Percentiles rank a stretch among this genome's conserved stretches.
These are phyloP conservation scores for Botryosphaeria dothidea DNA, from an alignment of 2,329 filamentous ascomycete genomes.

Conservation along the genomic window DNA sequence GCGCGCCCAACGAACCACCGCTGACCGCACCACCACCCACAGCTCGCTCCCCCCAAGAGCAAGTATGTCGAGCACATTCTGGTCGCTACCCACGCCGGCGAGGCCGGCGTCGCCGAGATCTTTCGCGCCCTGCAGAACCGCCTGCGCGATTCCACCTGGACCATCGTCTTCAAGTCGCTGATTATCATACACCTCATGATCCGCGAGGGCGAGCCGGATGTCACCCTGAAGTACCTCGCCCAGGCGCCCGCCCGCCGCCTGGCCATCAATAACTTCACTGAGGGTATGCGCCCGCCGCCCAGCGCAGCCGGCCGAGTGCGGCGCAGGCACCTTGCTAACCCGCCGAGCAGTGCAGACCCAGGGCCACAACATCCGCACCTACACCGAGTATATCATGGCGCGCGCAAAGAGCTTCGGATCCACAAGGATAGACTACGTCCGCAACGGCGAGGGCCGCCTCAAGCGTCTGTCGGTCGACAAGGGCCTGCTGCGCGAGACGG, in stretches of 20 bases:
- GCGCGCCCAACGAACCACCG: slow-evolving; percentile 21
- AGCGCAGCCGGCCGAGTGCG: not conserved
- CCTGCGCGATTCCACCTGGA: slow-evolving; percentile 96
- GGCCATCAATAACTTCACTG: slow-evolving; percentile 86
- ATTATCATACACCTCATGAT: slow-evolving; percentile 98
- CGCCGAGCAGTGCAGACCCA: slow-evolving; percentile 78
- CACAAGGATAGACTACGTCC: slow-evolving; percentile 87
- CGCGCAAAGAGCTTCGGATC: slow-evolving; percentile 80
- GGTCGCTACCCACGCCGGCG: slow-evolving; percentile 89
- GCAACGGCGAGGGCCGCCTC: slow-evolving; percentile 76
- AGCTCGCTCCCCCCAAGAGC: slow-evolving; percentile 95
- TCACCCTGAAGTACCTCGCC: slow-evolving; percentile 81
- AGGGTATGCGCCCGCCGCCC: slow-evolving; percentile 63
- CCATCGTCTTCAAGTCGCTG: slow-evolving; percentile 96
- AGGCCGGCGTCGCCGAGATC: slow-evolving; percentile 92
- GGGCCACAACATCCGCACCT: slow-evolving; percentile 90
- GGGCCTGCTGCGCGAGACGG: slow-evolving; percentile 86
- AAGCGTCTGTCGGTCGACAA: slow-evolving; percentile 89
- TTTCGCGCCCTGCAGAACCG: slow-evolving; percentile 89
- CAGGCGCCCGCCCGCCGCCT: slow-evolving; percentile 75
- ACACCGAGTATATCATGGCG: slow-evolving; percentile 82
- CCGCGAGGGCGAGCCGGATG: slow-evolving; percentile 86
- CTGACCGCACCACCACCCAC: slow-evolving; percentile 25
- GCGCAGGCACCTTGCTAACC: slow-evolving; percentile 3
- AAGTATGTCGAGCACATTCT: slow-evolving; percentile 99